phyloP scores from a whole-genome alignment of 1,284 basidiomycete species.

The Naganishia sp. region DNA sequence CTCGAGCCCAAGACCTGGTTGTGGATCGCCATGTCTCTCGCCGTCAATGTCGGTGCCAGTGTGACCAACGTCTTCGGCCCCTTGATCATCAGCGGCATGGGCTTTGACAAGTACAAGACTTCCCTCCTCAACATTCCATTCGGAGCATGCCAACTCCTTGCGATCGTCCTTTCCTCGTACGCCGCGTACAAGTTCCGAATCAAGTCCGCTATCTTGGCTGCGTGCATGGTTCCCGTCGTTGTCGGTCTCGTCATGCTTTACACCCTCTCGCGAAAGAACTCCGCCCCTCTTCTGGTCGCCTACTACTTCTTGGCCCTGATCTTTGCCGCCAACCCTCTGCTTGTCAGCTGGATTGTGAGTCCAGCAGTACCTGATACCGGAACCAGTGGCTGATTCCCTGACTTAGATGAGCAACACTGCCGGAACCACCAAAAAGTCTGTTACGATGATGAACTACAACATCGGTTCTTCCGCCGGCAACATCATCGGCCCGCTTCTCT shows the following conservation, averaged over 20 bases:
- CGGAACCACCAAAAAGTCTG: slow-evolving; percentile 54
- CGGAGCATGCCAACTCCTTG: slow-evolving; percentile 46
- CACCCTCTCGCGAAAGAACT: slow-evolving; percentile 37
- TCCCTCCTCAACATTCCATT: slow-evolving; percentile 55
- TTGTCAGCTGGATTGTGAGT: slow-evolving; percentile 41
- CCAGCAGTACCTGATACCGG: slow-evolving; percentile 22
- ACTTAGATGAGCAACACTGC: slow-evolving; percentile 53
- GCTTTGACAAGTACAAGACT: slow-evolving; percentile 44
- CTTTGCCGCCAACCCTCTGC: slow-evolving; percentile 52
- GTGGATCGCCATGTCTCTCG: slow-evolving; percentile 46
- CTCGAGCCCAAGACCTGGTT: slow-evolving; percentile 51
- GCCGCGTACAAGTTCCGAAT: slow-evolving; percentile 42
- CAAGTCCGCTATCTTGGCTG: slow-evolving; percentile 46
- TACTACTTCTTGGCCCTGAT: slow-evolving; percentile 55
- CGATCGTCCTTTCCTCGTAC: slow-evolving; percentile 45
- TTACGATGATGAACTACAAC: slow-evolving; percentile 45
- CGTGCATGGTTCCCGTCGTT: slow-evolving; percentile 46
- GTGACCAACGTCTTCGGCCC: slow-evolving; percentile 47
- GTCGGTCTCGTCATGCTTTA: slow-evolving; percentile 48
- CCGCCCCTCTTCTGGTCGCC: slow-evolving; percentile 44
- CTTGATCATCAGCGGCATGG: slow-evolving; percentile 48
- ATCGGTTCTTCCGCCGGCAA: slow-evolving; percentile 42
- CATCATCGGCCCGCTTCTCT: slow-evolving; percentile 47
- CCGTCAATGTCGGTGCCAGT: slow-evolving; percentile 43
- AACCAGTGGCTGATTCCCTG: slow-evolving; percentile 38